phyloP scores from a whole-genome alignment of 2,329 filamentous ascomycete species.

The Xylaria sp. region DNA sequence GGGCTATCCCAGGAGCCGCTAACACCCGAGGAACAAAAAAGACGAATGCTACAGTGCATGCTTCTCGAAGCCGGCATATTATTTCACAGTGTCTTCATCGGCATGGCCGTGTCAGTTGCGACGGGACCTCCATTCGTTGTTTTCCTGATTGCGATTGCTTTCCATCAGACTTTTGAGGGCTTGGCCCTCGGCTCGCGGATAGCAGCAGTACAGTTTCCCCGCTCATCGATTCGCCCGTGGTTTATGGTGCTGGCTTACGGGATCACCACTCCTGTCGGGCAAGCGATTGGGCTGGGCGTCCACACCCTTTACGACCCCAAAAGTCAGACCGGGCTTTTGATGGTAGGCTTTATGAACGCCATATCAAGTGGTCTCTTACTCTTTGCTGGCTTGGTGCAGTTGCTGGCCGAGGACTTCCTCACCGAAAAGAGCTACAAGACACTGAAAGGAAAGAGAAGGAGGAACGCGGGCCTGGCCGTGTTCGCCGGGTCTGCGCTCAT shows the following conservation, averaged over 20 bases:
- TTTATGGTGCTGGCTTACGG: constrained; percentile 83
- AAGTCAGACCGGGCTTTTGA: constrained; percentile 78
- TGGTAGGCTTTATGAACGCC: constrained; percentile 89
- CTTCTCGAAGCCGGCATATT: constrained; percentile 85
- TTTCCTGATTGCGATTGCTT: constrained; percentile 81
- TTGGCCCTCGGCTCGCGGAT: constrained; percentile 87
- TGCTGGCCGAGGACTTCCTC: constrained; percentile 86
- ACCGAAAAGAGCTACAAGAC: constrained; percentile 78
- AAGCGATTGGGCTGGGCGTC: constrained; percentile 81
- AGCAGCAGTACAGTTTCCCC: constrained; percentile 81
- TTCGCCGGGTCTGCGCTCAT: constrained; percentile 73
- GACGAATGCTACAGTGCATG: constrained; percentile 79
- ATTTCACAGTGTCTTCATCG: constrained; percentile 87
- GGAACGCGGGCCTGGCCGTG: constrained; percentile 72
- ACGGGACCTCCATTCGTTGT: constrained; percentile 83
- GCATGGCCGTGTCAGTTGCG: constrained; percentile 85
- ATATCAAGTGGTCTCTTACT: constrained; percentile 82
- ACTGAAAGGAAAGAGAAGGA: constrained; percentile 68
- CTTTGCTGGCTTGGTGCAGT: constrained; percentile 84
- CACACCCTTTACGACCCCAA: constrained; percentile 84
- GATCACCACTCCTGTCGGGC: constrained; percentile 81
- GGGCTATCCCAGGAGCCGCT: constrained; percentile 45
- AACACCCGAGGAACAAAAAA: constrained; percentile 68
- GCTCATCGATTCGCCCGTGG: constrained; percentile 79
- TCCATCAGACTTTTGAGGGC: constrained; percentile 90